Evolutionary conservation across 2,329 filamentous ascomycete genomes (phyloP).

Genomic region (Claviceps sp.): DNA sequence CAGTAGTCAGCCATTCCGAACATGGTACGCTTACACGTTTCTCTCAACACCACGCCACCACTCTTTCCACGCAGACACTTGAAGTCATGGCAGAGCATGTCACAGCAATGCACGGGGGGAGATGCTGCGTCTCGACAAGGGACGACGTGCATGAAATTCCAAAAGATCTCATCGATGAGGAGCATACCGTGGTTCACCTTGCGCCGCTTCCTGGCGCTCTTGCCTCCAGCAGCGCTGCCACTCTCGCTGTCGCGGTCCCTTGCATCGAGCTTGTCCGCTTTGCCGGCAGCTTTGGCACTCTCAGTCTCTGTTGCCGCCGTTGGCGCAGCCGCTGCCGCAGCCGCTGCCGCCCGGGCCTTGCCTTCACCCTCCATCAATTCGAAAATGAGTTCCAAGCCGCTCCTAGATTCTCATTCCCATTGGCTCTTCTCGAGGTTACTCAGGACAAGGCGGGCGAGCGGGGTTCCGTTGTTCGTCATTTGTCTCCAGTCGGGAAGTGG

Average conservation of each 20-base stretch:
- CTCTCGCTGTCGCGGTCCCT: constrained; percentile 1
- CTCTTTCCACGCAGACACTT: neutral
- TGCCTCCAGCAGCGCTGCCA: constrained; percentile 10
- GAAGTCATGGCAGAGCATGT: neutral
- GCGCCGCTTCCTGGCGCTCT: constrained; percentile 69
- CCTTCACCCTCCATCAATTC: constrained; percentile 17
- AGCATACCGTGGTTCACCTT: constrained; percentile 78
- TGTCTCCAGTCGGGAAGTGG: constrained; percentile 16
- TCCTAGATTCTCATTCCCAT: constrained; percentile 16
- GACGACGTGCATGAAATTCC: neutral
- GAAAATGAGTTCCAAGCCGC: constrained; percentile 15
- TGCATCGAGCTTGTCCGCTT: constrained; percentile 8
- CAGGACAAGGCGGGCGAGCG: constrained; percentile 13
- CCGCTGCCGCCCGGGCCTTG: constrained; percentile 12
- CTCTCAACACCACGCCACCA: too few species aligned
- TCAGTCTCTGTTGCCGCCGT: neutral
- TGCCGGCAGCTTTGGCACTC: constrained; percentile 15
- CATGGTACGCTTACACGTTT: neutral
- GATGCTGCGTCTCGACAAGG: neutral
- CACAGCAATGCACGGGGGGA: neutral
- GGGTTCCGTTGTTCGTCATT: constrained; percentile 14
- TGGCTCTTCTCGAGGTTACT: constrained; percentile 17
- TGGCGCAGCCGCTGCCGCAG: neutral
- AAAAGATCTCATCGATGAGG: neutral
- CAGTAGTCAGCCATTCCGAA: neutral